These are phyloP conservation scores for Strobilomyces dryophilus DNA, from an alignment of 768 basidiomycete genomes.

Conservation along the genomic window DNA sequence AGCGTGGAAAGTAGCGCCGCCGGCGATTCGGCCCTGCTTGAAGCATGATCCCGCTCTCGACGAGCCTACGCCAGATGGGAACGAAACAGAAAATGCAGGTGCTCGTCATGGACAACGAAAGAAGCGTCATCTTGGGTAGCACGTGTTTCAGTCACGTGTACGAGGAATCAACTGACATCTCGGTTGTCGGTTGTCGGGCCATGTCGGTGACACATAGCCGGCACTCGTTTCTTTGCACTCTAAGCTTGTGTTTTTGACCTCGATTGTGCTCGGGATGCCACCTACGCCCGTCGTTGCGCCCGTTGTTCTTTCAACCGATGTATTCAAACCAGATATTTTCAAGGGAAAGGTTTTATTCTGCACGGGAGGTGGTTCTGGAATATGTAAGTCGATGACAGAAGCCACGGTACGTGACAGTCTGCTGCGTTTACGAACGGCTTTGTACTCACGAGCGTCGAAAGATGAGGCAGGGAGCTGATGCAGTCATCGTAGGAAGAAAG, in stretches of 20 bases:
- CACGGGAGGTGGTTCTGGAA: slow-evolving; percentile 91
- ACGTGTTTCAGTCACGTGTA: slow-evolving; percentile 21
- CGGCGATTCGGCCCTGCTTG: slow-evolving; percentile 2
- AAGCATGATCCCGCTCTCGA: slow-evolving; percentile 20
- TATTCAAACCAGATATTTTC: slow-evolving; percentile 82
- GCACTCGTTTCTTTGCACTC: not conserved
- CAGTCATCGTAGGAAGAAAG: slow-evolving; percentile 86
- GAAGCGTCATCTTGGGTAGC: slow-evolving; percentile 16
- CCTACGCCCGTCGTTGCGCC: slow-evolving; percentile 41
- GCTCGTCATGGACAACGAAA: slow-evolving; percentile 22
- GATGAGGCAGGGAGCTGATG: slow-evolving; percentile 82
- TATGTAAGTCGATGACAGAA: slow-evolving; percentile 86
- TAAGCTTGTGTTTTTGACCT: not conserved
- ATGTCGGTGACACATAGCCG: not conserved
- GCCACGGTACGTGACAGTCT: slow-evolving; percentile 53
- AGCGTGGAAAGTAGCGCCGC: not conserved
- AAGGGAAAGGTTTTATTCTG: slow-evolving; percentile 87
- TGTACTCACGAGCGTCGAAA: slow-evolving; percentile 26
- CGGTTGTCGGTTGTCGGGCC: no score
- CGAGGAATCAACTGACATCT: slow-evolving; percentile 12
- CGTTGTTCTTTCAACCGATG: slow-evolving; percentile 46
- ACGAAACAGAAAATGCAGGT: slow-evolving; percentile 26
- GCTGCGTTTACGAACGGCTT: not conserved
- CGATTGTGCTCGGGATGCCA: slow-evolving; percentile 28
- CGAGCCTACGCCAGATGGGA: slow-evolving; percentile 23